Evolutionary conservation across 441 rosid species (phyloP), one percentile per base, ranked within the genome.

Genomic region (Mallotus repandus): DNA sequence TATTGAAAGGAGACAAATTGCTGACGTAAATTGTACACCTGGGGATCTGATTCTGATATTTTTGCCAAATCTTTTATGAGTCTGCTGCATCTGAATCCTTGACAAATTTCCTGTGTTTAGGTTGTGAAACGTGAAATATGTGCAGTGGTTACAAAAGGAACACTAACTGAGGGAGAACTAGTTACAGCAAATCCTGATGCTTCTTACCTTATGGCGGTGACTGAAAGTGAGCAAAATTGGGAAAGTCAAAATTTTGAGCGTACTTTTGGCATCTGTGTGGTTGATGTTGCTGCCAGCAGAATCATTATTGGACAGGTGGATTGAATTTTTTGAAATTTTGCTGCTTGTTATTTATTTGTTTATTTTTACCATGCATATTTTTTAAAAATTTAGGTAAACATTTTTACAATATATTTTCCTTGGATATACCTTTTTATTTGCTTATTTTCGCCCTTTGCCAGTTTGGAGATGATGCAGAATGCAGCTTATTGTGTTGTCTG

Each of bases 91-190:
- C 57, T 63, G 62, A 29, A 66, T 49, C 29, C 73, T 71, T 85
- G 84, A 83, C 77, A 68, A n/a, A 15, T 50, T 65, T 76, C 15
- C 77, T 82, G 62, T 73, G 73, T 87, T 53, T 83, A 96, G 99
- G 99, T 96, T 73, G 98, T 96, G 78, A 96, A 88, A 85, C 99
- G 98, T 45, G 99, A 96, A 87, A 77, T 93, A 78, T 96, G 98
- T 89, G 97, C 88, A n/a, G 89, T 96, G 70, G 89, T 93, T 79
- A 92, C 97, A 22, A 96, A 84, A 87, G 98, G 99, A 72, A 96
- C 99, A 38, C 81, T 96, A 80, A 89, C 94, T 62, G 98, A 96
- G 78, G 99, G 97, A 74, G 98, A 91, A 78, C 79, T 93, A 86
- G 83, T 90, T 66, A 84, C 89, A 48, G 84, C 96, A 69, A 88